Evolutionary conservation across 1,284 basidiomycete genomes (phyloP).

Genomic region (Austroboletus olivaceoglutinosus): DNA sequence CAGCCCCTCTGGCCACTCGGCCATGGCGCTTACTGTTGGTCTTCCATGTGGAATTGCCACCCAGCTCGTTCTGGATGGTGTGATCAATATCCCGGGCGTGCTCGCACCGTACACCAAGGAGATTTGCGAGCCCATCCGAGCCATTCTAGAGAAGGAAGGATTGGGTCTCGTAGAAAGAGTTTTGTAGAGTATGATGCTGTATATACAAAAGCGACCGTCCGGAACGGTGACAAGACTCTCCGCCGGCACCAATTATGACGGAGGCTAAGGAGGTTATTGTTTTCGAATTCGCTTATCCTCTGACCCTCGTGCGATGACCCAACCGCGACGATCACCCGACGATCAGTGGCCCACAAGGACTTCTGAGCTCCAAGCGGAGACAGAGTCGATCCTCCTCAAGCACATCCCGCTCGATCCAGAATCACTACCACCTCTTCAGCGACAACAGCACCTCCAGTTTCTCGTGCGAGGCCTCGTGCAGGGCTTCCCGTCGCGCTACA

Average conservation of each 20-base stretch:
- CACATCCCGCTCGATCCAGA: constrained; percentile 38
- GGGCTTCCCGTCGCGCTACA: constrained; percentile 75
- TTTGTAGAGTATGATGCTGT: constrained; percentile 41
- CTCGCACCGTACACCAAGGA: constrained; percentile 87
- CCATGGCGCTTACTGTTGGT: constrained; percentile 94
- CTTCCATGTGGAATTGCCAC: constrained; percentile 93
- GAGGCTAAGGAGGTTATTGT: constrained; percentile 1
- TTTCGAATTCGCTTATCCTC: not conserved
- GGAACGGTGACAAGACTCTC: no score
- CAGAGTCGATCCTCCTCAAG: constrained; percentile 60
- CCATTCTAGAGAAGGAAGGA: constrained; percentile 79
- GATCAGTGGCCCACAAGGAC: constrained; percentile 67
- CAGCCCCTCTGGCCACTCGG: constrained; percentile 77
- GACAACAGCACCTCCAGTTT: constrained; percentile 64
- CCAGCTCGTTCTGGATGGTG: constrained; percentile 79
- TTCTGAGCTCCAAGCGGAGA: constrained; percentile 61
- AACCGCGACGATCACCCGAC: constrained; percentile 39
- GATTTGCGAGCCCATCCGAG: constrained; percentile 81
- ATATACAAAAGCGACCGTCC: no score
- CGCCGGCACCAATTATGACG: not conserved
- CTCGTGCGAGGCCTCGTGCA: constrained; percentile 67
- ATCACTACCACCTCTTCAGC: constrained; percentile 44
- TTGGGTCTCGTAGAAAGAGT: constrained; percentile 77
- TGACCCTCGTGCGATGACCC: constrained; percentile 15
- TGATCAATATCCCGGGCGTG: constrained; percentile 78